phyloP scores from a whole-genome alignment of 2,329 filamentous ascomycete genomes.

The Truncatella angustata region DNA sequence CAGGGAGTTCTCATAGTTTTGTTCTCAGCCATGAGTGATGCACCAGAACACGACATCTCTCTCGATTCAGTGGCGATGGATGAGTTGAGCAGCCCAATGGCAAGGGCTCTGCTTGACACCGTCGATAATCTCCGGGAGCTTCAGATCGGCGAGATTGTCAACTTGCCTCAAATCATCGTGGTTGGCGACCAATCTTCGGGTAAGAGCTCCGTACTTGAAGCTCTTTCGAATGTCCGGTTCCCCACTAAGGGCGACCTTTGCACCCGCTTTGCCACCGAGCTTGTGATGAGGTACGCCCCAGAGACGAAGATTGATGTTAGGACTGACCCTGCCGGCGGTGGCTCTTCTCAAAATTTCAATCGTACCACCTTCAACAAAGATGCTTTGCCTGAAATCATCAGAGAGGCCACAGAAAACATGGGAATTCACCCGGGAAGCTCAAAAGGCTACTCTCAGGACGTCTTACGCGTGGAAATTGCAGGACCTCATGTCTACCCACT shows the following conservation, averaged over 20 bases:
- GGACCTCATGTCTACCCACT: conserved; percentile 43
- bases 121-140: conserved; percentile 3
- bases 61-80: not conserved
- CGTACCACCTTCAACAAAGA: conserved; percentile 34
- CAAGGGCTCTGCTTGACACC: not conserved
- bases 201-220: conserved; percentile 65
- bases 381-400: conserved; percentile 47
- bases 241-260: conserved; percentile 54
- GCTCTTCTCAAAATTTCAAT: conserved; percentile 25
- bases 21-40: not conserved
- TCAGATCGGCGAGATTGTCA: conserved; percentile 28
- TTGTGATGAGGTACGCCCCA: conserved; percentile 46
- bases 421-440: conserved; percentile 31
- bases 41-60: not conserved
- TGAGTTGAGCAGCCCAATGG: not conserved
- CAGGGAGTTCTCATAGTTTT: too few relatives aligned
- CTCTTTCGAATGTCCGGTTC: conserved; percentile 60
- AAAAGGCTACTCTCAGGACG: conserved; percentile 40
- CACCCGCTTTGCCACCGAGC: conserved; percentile 61
- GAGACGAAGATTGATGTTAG: conserved; percentile 38
- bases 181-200: conserved; percentile 60
- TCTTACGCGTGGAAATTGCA: conserved; percentile 44
- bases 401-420: conserved; percentile 50
- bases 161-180: conserved; percentile 55
- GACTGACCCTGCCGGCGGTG: conserved; percentile 25